These are phyloP conservation scores for Fusarium citri DNA, from an alignment of 2,329 filamentous ascomycete genomes.

Conservation along the genomic window DNA sequence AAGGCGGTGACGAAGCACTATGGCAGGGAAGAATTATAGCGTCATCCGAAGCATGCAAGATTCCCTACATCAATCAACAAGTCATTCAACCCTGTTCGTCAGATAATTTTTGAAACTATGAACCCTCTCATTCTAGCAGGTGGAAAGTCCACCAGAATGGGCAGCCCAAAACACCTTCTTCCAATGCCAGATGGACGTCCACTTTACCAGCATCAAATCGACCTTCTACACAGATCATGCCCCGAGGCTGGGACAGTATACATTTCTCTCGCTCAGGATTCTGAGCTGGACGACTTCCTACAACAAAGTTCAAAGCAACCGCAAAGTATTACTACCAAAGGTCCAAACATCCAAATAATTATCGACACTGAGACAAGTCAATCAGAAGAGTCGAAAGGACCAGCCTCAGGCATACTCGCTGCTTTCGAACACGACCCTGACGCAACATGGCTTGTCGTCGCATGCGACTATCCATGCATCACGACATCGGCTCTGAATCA, in stretches of 20 bases:
- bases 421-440: background rate
- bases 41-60: too few species aligned
- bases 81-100: fast-evolving
- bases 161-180: background rate
- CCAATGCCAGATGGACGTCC: background rate
- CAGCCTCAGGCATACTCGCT: background rate
- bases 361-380: background rate
- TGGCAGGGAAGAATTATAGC: too few species aligned
- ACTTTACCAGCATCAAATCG: background rate
- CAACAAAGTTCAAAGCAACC: fast-evolving
- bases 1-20: too few species aligned
- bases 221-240: background rate
- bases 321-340: fast-evolving
- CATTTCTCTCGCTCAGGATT: background rate
- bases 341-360: background rate
- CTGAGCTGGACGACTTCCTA: background rate
- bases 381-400: background rate
- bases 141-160: background rate
- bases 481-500: fast-evolving
- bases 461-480: background rate
- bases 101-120: fast-evolving
- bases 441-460: background rate
- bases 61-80: background rate
- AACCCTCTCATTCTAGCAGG: background rate
- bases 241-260: background rate